Evolutionary conservation across 805 yeast genomes (phyloP), one percentile per base, ranked within the genome.

Genomic region (Candida xiaguanensis): DNA sequence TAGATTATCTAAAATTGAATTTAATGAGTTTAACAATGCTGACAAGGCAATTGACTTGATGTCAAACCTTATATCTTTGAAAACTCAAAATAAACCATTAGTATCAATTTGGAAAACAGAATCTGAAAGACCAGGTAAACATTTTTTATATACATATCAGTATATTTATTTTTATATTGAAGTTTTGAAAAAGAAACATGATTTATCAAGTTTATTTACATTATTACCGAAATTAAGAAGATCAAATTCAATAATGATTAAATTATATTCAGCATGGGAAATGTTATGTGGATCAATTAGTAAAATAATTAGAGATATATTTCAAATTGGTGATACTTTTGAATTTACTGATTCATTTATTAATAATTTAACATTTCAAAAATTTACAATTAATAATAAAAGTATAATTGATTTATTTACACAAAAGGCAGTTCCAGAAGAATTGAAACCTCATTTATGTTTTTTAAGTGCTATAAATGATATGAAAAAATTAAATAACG

Each of bases 41-140:
- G 59, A 61, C 2, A 67, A 63, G 1, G 93, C 97, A 0, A 67
- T 70, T 33, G 73, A 73, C 9, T 87, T 84, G 47, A 77, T 91
- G 75, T 65, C 75, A 1, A 54, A 68, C 0, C 63, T 88, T 13
- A 75, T 90, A 38, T 72, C 85, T 6, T 58, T 87, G 35, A 85
- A 80, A 48, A 70, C 88, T 1, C 72, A 77, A 2, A 77, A 79
- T 31, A 85, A 88, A 52, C 78, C 82, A 8, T 70, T 93, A 27
- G 78, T 90, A 1, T 83, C 78, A 47, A 85, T 93, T 41, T 93
- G 99, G 98, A 88, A 88, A 50, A 95, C 97, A 0, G 96, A 89
- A 34, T 59, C 71, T 50, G 99, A 95, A 57, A 63, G 95, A 15
- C 93, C 97, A 0, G 99, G 99, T 0, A 87, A 85, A 49, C 96